These are phyloP conservation scores for Sporothrix humicola DNA, from an alignment of 2,329 filamentous ascomycete species.

Conservation along the genomic window DNA sequence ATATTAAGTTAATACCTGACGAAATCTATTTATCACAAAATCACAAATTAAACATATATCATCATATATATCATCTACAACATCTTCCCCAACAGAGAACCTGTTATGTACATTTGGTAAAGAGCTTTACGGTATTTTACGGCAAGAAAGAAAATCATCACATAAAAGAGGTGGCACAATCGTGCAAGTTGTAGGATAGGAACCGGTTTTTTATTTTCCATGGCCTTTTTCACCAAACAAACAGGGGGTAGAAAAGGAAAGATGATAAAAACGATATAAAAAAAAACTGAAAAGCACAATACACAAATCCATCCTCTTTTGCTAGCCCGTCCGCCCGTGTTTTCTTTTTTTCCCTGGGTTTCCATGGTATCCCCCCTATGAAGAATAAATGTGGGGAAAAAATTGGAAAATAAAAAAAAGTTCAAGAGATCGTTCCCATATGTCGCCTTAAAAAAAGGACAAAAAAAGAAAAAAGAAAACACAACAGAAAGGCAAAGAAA, in stretches of 20 bases:
- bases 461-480: constrained; percentile 21
- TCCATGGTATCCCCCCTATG: background rate
- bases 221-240: background rate
- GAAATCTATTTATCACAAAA: too few species aligned
- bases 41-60: too few species aligned
- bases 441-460: background rate
- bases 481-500: constrained; percentile 5
- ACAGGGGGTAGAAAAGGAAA: background rate
- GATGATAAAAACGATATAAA: constrained; percentile 15
- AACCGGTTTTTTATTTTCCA: constrained; percentile 6
- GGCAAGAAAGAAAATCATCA: too few species aligned
- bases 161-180: too few species aligned
- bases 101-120: too few species aligned
- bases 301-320: constrained; percentile 5
- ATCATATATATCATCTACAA: too few species aligned
- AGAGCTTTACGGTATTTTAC: too few species aligned
- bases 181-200: too few species aligned
- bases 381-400: too few species aligned
- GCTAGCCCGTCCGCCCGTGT: background rate
- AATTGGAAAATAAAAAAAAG: constrained; percentile 11
- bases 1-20: too few species aligned
- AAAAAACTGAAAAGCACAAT: constrained; percentile 14
- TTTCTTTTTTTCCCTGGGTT: background rate
- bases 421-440: constrained; percentile 14
- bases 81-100: too few species aligned